Percentiles rank a stretch among this genome's conserved stretches.
Evolutionary conservation across 495 filamentous ascomycete genomes (phyloP).

Genomic region (Podospora tetraspora): DNA sequence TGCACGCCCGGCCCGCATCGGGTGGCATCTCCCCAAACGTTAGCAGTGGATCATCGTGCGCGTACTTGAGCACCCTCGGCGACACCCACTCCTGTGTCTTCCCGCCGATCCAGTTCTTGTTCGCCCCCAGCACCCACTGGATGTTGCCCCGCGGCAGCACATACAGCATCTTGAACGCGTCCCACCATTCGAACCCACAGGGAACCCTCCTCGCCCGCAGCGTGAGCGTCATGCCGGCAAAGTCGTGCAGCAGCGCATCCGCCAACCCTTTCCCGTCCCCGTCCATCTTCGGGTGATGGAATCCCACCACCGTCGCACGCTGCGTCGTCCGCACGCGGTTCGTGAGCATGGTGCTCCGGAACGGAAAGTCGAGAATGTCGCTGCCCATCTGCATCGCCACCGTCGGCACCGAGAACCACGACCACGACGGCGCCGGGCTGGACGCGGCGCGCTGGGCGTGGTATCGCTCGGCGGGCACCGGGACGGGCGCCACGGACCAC

Average conservation of each 20-base stretch:
- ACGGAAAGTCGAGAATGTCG: slow-evolving; percentile 6
- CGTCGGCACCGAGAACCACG: slow-evolving; percentile 4
- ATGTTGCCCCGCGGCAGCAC: slow-evolving; percentile 1
- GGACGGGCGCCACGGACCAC: neutral
- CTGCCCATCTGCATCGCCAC: neutral
- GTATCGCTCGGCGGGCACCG: neutral
- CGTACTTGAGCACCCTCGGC: slow-evolving; percentile 11
- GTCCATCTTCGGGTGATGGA: neutral
- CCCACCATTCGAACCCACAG: slow-evolving; percentile 6
- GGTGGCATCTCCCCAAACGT: neutral
- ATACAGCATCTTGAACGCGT: slow-evolving; percentile 3
- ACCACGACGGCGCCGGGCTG: slow-evolving; percentile 5
- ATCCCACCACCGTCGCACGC: neutral
- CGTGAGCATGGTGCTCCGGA: slow-evolving; percentile 5
- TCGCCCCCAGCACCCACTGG: slow-evolving; percentile 5
- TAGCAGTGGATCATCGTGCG: slow-evolving; percentile 4
- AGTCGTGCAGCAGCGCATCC: slow-evolving; percentile 8
- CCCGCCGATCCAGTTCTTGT: neutral
- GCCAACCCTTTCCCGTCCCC: neutral
- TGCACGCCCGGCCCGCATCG: neutral
- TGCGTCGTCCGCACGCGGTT: neutral
- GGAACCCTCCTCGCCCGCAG: slow-evolving; percentile 1
- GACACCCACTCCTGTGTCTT: neutral
- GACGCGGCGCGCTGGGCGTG: neutral
- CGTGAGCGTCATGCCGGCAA: slow-evolving; percentile 5